Conservation (phyloP, 2,329 filamentous ascomycete species). For the Ophiostoma perfectum region DNA sequence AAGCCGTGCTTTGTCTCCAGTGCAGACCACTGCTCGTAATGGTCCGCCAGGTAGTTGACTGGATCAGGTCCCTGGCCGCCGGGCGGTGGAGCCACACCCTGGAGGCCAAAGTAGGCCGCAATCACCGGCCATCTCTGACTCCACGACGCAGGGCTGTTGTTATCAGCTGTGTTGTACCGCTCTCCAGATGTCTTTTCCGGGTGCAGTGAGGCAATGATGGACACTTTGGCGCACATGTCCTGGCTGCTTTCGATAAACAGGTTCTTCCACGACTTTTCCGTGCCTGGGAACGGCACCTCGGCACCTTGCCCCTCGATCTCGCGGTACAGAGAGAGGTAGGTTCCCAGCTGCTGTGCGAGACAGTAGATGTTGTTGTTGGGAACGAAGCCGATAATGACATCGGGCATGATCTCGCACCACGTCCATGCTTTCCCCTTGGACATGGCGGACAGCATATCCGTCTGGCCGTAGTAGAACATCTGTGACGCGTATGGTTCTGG, state of each 20-base stretch:
- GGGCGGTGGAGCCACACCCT: conserved; percentile 34
- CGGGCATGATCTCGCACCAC: conserved; percentile 42
- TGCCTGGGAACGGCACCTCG: conserved; percentile 37
- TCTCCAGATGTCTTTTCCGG: conserved; percentile 27
- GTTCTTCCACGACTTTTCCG: conserved; percentile 35
- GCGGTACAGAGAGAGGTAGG: conserved; percentile 37
- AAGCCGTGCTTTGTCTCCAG: conserved; percentile 34
- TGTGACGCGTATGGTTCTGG: conserved; percentile 39
- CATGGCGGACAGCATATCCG: conserved; percentile 36
- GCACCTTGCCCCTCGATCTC: conserved; percentile 37
- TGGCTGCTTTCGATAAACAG: conserved; percentile 38
- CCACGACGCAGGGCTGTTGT: conserved; percentile 36
- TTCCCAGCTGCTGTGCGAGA: conserved; percentile 37
- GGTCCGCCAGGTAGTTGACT: conserved; percentile 32
- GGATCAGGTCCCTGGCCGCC: conserved; percentile 33
- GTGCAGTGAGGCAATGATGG: conserved; percentile 35
- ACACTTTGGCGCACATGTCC: conserved; percentile 37
- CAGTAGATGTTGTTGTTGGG: conserved; percentile 41
- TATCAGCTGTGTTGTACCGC: conserved; percentile 41
- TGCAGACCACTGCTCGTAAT: conserved; percentile 32
- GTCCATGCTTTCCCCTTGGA: conserved; percentile 38
- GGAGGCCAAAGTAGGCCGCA: conserved; percentile 42
- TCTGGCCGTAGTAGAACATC: conserved; percentile 45
- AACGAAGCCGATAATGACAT: conserved; percentile 41
- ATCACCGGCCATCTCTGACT: conserved; percentile 42